Conservation (phyloP, 805 yeast species). For the Spencermartinsiella europaea region DNA sequence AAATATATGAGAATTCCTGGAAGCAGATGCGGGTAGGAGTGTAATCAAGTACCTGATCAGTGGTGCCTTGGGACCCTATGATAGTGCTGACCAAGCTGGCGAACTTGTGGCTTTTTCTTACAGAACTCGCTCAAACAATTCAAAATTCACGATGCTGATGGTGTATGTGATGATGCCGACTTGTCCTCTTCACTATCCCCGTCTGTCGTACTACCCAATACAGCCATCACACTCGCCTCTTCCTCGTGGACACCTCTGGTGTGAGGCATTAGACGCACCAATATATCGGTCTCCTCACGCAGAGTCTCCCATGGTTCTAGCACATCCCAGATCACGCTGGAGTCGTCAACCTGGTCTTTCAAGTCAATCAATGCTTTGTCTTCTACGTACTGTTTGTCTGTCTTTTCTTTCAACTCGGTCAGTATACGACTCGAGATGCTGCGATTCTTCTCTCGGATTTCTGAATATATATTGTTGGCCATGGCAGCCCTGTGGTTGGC, state of each 20-base stretch:
- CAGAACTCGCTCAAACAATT: no score
- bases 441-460: conserved; percentile 17
- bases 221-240: not conserved
- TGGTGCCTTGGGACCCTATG: no score
- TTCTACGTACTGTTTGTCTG: conserved; percentile 3
- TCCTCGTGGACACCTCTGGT: conserved; percentile 31
- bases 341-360: conserved; percentile 9
- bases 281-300: conserved; percentile 22
- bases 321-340: conserved; percentile 18
- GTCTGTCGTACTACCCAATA: no score
- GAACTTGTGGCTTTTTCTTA: no score
- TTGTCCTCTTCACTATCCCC: no score
- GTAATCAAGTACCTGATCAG: no score
- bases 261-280: conserved; percentile 25
- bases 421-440: conserved; percentile 12
- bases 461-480: conserved; percentile 14
- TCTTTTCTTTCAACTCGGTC: conserved; percentile 13
- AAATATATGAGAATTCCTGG: no score
- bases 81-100: no score
- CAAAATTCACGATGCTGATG: no score
- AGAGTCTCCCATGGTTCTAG: conserved; percentile 21
- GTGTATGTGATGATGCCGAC: no score
- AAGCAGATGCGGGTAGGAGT: no score
- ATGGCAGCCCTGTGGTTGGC: conserved; percentile 10
- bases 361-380: conserved; percentile 11